These are phyloP conservation scores for Alternaria arbusti DNA, from an alignment of 2,329 filamentous ascomycete genomes.

Conservation along the genomic window DNA sequence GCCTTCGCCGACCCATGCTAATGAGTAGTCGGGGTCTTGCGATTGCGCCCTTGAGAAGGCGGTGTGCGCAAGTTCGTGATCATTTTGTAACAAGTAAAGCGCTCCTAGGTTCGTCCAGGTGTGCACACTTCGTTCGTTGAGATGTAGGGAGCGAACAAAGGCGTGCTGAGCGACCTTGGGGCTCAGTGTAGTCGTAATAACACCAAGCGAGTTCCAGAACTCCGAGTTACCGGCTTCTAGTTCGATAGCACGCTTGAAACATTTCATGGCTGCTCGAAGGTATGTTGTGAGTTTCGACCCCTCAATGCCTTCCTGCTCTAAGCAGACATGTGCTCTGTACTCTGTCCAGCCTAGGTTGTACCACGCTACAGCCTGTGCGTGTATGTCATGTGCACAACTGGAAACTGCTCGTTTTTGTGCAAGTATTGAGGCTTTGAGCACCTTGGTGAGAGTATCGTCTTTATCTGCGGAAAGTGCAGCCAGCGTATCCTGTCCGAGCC, in stretches of 20 bases:
- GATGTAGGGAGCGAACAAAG: slow-evolving; percentile 87
- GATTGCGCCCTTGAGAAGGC: slow-evolving; percentile 91
- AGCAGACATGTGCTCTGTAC: slow-evolving; percentile 75
- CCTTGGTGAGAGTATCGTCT: slow-evolving; percentile 56
- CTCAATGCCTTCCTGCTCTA: slow-evolving; percentile 53
- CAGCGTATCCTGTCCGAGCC: slow-evolving; percentile 56
- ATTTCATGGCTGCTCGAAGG: slow-evolving; percentile 80
- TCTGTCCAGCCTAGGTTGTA: slow-evolving; percentile 98
- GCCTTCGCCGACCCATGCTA: slow-evolving; percentile 94
- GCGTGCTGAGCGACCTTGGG: slow-evolving; percentile 90
- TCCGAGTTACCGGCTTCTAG: slow-evolving; percentile 92
- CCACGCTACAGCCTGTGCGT: slow-evolving; percentile 94
- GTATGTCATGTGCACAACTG: slow-evolving; percentile 72
- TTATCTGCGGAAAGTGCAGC: slow-evolving; percentile 24
- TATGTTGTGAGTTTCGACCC: slow-evolving; percentile 64
- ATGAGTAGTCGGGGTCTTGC: slow-evolving; percentile 89
- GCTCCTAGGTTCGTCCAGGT: slow-evolving; percentile 92
- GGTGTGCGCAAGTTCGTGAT: slow-evolving; percentile 84
- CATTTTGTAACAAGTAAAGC: slow-evolving; percentile 83
- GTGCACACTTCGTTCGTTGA: slow-evolving; percentile 84
- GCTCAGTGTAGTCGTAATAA: slow-evolving; percentile 85
- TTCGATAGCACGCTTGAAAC: slow-evolving; percentile 96
- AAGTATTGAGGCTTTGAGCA: slow-evolving; percentile 75
- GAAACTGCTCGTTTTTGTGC: slow-evolving; percentile 87
- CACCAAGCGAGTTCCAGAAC: slow-evolving; percentile 96